A percentile compares a stretch with the other conserved stretches of the same genome.
Conservation (phyloP, 805 yeast species). For the Naumovozyma baii region DNA sequence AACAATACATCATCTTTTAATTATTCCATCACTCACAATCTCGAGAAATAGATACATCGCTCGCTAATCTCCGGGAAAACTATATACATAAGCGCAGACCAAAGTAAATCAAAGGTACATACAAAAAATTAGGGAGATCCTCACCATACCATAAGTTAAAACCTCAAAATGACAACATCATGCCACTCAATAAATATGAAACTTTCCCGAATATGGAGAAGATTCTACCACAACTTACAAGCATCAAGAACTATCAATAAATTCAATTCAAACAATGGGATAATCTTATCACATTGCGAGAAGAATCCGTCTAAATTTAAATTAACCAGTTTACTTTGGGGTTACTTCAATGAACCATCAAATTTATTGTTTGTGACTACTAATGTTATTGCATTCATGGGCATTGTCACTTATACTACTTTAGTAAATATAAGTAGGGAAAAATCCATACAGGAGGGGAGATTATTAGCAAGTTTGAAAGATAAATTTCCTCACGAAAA, state of each 20-base stretch:
- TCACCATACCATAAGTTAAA: no score
- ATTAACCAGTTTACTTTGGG: slow-evolving; percentile 22
- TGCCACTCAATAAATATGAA: neutral
- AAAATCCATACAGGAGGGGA: neutral
- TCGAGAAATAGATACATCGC: no score
- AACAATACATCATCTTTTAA: no score
- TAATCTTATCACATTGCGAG: neutral
- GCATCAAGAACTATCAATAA: neutral
- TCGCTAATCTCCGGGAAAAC: neutral
- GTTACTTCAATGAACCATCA: slow-evolving; percentile 33
- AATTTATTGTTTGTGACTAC: slow-evolving; percentile 32
- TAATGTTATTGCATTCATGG: slow-evolving; percentile 29
- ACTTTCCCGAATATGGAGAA: neutral
- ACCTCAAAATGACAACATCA: neutral
- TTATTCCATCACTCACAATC: no score
- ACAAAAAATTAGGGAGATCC: no score
- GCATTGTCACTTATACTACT: slow-evolving; percentile 28
- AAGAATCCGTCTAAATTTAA: neutral
- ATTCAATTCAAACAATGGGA: neutral
- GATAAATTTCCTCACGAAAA: neutral
- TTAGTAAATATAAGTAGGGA: slow-evolving; percentile 11
- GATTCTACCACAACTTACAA: neutral
- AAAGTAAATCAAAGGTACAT: no score
- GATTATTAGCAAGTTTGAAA: neutral
- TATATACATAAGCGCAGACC: no score